Evolutionary conservation across 345 rosid genomes (phyloP).

Genomic region (Eutrema heterophyllum): DNA sequence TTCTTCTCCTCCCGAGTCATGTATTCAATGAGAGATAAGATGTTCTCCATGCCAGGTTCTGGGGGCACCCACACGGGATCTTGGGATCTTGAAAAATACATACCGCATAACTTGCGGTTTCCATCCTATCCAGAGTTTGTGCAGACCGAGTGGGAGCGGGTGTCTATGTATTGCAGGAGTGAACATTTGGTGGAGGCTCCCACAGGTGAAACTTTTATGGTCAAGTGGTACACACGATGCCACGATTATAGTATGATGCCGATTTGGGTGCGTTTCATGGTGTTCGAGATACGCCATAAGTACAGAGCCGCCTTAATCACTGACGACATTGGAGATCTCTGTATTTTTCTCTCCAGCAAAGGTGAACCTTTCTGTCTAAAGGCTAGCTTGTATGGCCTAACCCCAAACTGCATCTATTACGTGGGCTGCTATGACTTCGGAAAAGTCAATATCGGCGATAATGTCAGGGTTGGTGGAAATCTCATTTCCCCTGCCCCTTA

Average conservation of each 20-base stretch:
- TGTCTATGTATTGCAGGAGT: background rate
- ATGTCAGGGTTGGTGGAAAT: background rate
- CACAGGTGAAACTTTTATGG: background rate
- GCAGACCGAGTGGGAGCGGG: background rate
- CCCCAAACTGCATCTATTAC: background rate
- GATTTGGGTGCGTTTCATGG: background rate
- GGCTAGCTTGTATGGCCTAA: background rate
- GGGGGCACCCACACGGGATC: background rate
- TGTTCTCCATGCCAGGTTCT: background rate
- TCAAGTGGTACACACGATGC: background rate
- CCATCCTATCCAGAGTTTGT: background rate
- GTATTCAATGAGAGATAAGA: background rate
- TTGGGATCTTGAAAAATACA: slow-evolving; percentile 1
- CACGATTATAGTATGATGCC: too few species aligned
- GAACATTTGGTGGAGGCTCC: background rate
- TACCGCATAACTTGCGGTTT: background rate
- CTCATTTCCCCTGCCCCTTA: background rate
- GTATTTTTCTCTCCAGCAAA: background rate
- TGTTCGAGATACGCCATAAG: background rate
- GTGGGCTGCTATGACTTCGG: background rate
- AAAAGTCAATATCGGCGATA: background rate
- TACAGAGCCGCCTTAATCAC: background rate
- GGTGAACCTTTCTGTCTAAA: background rate
- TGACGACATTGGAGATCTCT: background rate
- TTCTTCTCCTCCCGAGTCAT: background rate